phyloP scores from a whole-genome alignment of 2,329 filamentous ascomycete species.

The Didymella pomorum region DNA sequence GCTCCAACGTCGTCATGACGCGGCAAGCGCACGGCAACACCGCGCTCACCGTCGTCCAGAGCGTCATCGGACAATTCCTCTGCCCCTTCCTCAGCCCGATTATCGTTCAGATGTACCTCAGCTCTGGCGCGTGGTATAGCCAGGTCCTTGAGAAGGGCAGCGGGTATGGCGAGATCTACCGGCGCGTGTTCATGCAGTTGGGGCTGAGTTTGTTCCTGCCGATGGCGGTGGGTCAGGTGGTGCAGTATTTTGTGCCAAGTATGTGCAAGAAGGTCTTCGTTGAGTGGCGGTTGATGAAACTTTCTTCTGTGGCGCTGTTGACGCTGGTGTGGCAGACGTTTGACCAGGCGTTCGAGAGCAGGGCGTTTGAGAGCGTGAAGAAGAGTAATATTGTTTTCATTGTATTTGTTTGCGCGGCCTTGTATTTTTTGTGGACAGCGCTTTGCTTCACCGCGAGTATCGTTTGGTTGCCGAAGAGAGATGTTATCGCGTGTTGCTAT shows the following conservation, averaged over 20 bases:
- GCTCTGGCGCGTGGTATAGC: slow-evolving; percentile 62
- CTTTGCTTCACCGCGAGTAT: slow-evolving; percentile 66
- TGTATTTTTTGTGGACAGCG: slow-evolving; percentile 69
- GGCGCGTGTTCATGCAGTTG: slow-evolving; percentile 71
- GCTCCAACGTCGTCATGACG: slow-evolving; percentile 79
- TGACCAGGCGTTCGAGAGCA: slow-evolving; percentile 70
- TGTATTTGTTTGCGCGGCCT: slow-evolving; percentile 71
- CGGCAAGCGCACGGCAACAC: slow-evolving; percentile 70
- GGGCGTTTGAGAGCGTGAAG: slow-evolving; percentile 66
- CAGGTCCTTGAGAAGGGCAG: slow-evolving; percentile 62
- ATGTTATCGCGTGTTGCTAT: slow-evolving; percentile 75
- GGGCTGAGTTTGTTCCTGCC: slow-evolving; percentile 73
- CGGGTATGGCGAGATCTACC: slow-evolving; percentile 69
- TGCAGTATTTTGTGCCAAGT: slow-evolving; percentile 65
- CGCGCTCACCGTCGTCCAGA: slow-evolving; percentile 63
- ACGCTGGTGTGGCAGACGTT: slow-evolving; percentile 71
- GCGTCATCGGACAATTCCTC: slow-evolving; percentile 73
- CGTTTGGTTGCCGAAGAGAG: slow-evolving; percentile 64
- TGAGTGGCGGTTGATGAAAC: slow-evolving; percentile 56
- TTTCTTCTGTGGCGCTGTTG: slow-evolving; percentile 56
- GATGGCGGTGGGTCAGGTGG: slow-evolving; percentile 66
- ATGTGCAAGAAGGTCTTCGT: slow-evolving; percentile 63
- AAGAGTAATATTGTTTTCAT: slow-evolving; percentile 70
- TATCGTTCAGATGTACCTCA: slow-evolving; percentile 68
- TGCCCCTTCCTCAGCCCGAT: slow-evolving; percentile 73